Evolutionary conservation across 495 filamentous ascomycete species (phyloP).

Genomic region (Lentithecium fluviatile): DNA sequence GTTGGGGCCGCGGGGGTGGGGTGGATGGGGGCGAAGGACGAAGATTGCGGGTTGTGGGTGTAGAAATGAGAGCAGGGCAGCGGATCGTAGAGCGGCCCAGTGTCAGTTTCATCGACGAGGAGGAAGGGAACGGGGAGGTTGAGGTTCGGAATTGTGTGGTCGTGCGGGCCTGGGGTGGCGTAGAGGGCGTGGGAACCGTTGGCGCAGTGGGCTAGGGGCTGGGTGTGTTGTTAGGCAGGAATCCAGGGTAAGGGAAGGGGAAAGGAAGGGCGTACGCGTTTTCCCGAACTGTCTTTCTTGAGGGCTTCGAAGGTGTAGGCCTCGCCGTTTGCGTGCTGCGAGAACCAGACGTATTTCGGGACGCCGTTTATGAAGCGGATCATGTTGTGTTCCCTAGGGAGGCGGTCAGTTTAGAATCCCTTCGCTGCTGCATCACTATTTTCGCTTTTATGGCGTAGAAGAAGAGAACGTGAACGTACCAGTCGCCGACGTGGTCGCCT

Average conservation of each 20-base stretch:
- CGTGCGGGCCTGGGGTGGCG: conserved; percentile 48
- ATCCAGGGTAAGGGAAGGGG: background rate
- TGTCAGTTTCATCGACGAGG: conserved; percentile 29
- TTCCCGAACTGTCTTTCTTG: conserved; percentile 46
- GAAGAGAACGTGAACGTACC: too few species aligned
- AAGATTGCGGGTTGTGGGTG: background rate
- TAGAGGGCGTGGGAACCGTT: conserved; percentile 62
- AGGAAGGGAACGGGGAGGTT: conserved; percentile 28
- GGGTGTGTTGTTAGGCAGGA: background rate
- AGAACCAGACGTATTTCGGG: conserved; percentile 61
- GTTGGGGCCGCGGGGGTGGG: conserved; percentile 38
- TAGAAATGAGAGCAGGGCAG: conserved; percentile 44
- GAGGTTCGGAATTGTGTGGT: conserved; percentile 38
- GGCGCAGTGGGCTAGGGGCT: conserved; percentile 54
- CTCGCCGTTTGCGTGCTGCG: conserved; percentile 60
- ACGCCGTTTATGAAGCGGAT: conserved; percentile 60
- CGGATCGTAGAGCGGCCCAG: conserved; percentile 50
- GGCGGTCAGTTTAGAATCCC: background rate
- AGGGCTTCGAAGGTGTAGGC: conserved; percentile 59
- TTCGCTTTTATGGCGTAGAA: too few species aligned
- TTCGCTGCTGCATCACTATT: too few species aligned
- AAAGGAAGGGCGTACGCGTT: conserved; percentile 11
- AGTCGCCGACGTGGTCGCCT: conserved; percentile 64
- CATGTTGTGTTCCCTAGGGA: conserved; percentile 65
- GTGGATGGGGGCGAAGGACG: conserved; percentile 39